Conservation (phyloP, 169 alveolate genomes). For the Plasmodium falciparum region DNA sequence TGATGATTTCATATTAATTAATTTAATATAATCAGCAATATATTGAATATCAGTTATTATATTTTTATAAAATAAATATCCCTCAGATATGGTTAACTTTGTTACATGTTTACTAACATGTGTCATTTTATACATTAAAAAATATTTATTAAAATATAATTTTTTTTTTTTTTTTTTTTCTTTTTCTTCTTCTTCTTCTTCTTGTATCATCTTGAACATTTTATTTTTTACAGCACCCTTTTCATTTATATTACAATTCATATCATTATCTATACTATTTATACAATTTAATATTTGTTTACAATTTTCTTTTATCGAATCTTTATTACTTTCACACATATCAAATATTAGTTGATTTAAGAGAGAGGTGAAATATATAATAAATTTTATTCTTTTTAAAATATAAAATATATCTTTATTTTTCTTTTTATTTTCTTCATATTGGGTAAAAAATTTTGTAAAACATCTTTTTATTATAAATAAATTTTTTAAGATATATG, state of each 20-base stretch:
- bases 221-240: neutral
- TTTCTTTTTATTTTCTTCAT: constrained; percentile 18
- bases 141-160: constrained; percentile 60
- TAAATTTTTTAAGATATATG: constrained; percentile 43
- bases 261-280: constrained; percentile 15
- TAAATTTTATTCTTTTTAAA: constrained; percentile 40
- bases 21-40: constrained; percentile 21
- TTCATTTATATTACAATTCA: neutral
- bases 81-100: constrained; percentile 25
- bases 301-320: constrained; percentile 32
- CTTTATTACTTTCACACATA: constrained; percentile 4
- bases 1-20: constrained; percentile 35
- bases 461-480: constrained; percentile 54
- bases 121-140: constrained; percentile 56
- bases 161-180: neutral
- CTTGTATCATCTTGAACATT: neutral
- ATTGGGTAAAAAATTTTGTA: constrained; percentile 6
- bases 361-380: constrained; percentile 15
- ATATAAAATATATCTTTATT: neutral
- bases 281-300: constrained; percentile 34
- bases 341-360: constrained; percentile 27
- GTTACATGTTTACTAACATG: constrained; percentile 49
- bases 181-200: neutral
- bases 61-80: constrained; percentile 35
- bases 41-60: constrained; percentile 16